These are phyloP conservation scores for Cystobasidium onofrii DNA, from an alignment of 768 basidiomycete species.

Conservation along the genomic window DNA sequence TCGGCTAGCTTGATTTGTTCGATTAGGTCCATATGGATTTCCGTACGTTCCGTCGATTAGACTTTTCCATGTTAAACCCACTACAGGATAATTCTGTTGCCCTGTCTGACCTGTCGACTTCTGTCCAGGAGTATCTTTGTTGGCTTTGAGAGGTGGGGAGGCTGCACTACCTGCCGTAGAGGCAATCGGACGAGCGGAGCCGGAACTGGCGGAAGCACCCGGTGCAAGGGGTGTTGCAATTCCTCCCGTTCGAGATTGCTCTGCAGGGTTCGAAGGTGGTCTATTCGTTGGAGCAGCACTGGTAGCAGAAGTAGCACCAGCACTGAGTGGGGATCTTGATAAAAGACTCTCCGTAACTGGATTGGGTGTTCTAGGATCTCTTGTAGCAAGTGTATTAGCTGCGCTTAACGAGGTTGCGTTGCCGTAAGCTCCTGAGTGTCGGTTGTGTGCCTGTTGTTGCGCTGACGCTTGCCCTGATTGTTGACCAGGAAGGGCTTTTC, in stretches of 20 bases:
- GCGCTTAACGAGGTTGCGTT: not conserved
- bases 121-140: not conserved
- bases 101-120: not conserved
- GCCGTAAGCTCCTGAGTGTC: not conserved
- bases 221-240: not conserved
- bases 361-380: slow-evolving; percentile 11
- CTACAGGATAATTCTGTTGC: no score
- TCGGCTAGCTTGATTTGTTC: not conserved
- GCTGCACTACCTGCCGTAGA: not conserved
- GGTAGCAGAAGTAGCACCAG: not conserved
- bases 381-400: not conserved
- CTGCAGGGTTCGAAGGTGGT: not conserved
- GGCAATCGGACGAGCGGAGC: not conserved
- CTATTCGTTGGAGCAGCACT: not conserved
- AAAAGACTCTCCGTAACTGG: not conserved
- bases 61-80: not conserved
- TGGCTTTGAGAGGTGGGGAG: not conserved
- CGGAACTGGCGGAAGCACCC: not conserved
- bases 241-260: slow-evolving; percentile 4
- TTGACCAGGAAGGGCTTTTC: not conserved
- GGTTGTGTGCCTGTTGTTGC: not conserved
- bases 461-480: not conserved
- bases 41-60: not conserved
- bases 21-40: not conserved
- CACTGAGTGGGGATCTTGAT: not conserved